Conservation (phyloP, 805 yeast species). For the Schwanniomyces sp. region DNA sequence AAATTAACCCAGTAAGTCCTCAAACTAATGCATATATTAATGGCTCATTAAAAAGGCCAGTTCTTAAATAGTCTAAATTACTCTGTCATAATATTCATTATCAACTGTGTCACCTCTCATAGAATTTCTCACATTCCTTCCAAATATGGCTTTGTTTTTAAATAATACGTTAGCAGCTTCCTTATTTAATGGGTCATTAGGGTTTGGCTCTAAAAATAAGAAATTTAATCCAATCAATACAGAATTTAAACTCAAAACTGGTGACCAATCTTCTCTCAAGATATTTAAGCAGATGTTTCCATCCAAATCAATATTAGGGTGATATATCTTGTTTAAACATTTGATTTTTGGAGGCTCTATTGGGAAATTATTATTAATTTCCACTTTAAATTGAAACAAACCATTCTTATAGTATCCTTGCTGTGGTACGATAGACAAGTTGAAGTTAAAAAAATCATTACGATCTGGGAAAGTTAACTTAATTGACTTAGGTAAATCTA, state of each 20-base stretch:
- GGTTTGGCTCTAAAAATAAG: constrained; percentile 85
- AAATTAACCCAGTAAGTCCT: background rate
- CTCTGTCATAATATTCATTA: constrained; percentile 62
- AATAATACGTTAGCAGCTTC: constrained; percentile 68
- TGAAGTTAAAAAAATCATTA: constrained; percentile 60
- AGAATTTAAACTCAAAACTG: constrained; percentile 79
- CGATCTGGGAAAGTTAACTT: constrained; percentile 51
- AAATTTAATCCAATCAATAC: constrained; percentile 83
- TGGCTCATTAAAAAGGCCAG: background rate
- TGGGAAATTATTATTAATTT: constrained; percentile 73
- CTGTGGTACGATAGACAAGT: constrained; percentile 58
- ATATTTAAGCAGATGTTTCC: constrained; percentile 93
- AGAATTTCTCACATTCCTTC: constrained; percentile 53
- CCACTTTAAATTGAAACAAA: constrained; percentile 64
- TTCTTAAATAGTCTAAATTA: constrained; percentile 24
- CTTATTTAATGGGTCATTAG: constrained; percentile 89
- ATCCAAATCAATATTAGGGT: constrained; percentile 87
- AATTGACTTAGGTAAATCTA: constrained; percentile 61
- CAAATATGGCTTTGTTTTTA: constrained; percentile 45
- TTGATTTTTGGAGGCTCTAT: constrained; percentile 89
- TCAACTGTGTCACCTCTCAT: constrained; percentile 75
- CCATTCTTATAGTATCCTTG: constrained; percentile 77
- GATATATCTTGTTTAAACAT: constrained; percentile 73
- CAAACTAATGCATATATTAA: too few species aligned
- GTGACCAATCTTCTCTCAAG: constrained; percentile 94